Percentiles rank a stretch among this genome's conserved stretches.
phyloP scores from a whole-genome alignment of 345 rosid genomes.

The Noccaea caerulescens region DNA sequence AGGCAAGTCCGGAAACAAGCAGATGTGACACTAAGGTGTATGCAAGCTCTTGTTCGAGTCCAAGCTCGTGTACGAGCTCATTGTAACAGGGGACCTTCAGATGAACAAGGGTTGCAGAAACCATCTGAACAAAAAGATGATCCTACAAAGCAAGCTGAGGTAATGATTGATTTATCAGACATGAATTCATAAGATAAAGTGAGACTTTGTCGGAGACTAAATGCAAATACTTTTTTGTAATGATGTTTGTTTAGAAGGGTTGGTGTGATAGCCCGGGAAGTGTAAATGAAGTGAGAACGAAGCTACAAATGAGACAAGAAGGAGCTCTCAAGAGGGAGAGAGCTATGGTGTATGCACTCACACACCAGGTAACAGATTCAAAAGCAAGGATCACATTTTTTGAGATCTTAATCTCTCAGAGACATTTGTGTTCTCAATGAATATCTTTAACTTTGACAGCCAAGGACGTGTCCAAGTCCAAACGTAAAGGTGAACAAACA shows the following conservation, averaged over 20 bases:
- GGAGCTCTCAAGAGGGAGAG: slow-evolving; percentile 92
- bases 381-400: neutral
- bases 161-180: slow-evolving; percentile 31
- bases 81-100: slow-evolving; percentile 45
- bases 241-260: slow-evolving; percentile 57
- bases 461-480: slow-evolving; percentile 68
- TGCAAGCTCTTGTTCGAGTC: slow-evolving; percentile 96
- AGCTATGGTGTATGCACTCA: slow-evolving; percentile 70
- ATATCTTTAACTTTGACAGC: slow-evolving; percentile 40
- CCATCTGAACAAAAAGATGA: slow-evolving; percentile 44
- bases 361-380: slow-evolving; percentile 63
- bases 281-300: slow-evolving; percentile 61
- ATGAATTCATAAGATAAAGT: neutral
- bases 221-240: neutral
- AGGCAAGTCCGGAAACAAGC: slow-evolving; percentile 89
- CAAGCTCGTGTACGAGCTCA: slow-evolving; percentile 82
- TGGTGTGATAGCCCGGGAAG: slow-evolving; percentile 86
- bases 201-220: neutral
- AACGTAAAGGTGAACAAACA: slow-evolving; percentile 49
- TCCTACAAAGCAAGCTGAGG: slow-evolving; percentile 79
- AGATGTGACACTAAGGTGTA: slow-evolving; percentile 83
- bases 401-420: neutral
- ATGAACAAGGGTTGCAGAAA: slow-evolving; percentile 45
- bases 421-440: slow-evolving; percentile 13
- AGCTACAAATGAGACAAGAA: slow-evolving; percentile 76